Evolutionary conservation across 2,329 filamentous ascomycete species (phyloP), one percentile per base, ranked within the genome.

Genomic region (Aspergillus eucalypticola): DNA sequence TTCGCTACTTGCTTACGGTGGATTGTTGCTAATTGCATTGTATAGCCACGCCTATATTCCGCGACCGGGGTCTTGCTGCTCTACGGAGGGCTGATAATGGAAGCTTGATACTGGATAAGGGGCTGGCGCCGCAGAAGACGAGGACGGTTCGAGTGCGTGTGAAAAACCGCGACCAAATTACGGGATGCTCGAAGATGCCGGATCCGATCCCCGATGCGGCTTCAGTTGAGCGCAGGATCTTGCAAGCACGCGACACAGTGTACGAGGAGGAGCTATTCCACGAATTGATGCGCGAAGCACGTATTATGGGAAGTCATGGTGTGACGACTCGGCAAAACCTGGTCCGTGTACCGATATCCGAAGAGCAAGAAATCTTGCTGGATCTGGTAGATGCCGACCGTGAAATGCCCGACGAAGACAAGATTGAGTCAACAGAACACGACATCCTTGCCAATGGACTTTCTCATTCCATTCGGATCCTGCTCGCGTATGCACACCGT

Each of bases 231-330:
- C 60, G 70, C 75, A 64, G 73, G 66, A 75, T 73, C 48, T 65
- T 73, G 13, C 73, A 74, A 62, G 75, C 73, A 13, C 84, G 84
- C 3, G 79, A 81, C 44, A 82, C 83, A 2, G 76, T 86, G 5
- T 79, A 81, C 25, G 82, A 86, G 38, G 83, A 88, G 2, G 95
- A 99, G 72, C 79, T 99, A 1, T 97, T 92, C 84, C 88, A 96
- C 67, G 95, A 99, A 76, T 82, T 98, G 61, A 88, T 89, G 55
- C 85, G 91, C 17, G 95, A 99, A 76, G 88, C 90, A 0, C 88
- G 92, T 15, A 83, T 83, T 0, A 80, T 96, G 21, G 83, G 88
- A 3, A 86, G 88, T 10, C 88, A 90, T 61, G 86, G 88, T 8
- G 88, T 97, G 11, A 84, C 83, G 25, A 84, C 88, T 13, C 82